Evolutionary conservation across 2,329 filamentous ascomycete genomes (phyloP).

Genomic region (Nothophaeocryptopus gaeumannii): DNA sequence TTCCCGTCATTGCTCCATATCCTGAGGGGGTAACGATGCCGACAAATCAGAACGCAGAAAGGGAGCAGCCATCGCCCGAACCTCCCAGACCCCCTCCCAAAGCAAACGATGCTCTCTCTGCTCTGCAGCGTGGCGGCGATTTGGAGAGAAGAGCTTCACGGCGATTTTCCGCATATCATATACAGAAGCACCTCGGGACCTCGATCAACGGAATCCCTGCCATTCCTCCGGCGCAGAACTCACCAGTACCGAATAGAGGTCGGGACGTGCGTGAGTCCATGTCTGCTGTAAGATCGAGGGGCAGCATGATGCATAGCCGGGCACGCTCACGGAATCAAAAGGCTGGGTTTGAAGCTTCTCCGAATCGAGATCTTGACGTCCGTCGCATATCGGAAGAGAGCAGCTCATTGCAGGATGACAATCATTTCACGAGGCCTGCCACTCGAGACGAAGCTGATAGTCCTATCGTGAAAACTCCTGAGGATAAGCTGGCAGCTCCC

Average conservation of each 20-base stretch:
- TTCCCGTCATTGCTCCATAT: conserved; percentile 71
- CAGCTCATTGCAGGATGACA: conserved; percentile 38
- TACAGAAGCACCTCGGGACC: conserved; percentile 85
- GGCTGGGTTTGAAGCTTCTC: conserved; percentile 55
- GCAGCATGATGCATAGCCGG: conserved; percentile 41
- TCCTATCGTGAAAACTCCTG: conserved; percentile 57
- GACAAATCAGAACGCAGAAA: conserved; percentile 23
- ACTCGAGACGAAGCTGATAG: conserved; percentile 37
- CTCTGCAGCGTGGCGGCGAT: conserved; percentile 86
- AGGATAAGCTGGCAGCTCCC: conserved; percentile 57
- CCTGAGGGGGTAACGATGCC: conserved; percentile 59
- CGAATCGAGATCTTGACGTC: conserved; percentile 52
- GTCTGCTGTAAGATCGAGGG: conserved; percentile 63
- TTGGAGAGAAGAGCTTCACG: conserved; percentile 88
- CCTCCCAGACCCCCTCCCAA: conserved; percentile 74
- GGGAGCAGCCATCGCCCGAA: conserved; percentile 38
- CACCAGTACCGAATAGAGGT: conserved; percentile 80
- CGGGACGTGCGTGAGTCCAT: conserved; percentile 82
- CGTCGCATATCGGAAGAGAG: conserved; percentile 64
- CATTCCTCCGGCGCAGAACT: conserved; percentile 73
- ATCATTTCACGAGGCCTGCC: conserved; percentile 27
- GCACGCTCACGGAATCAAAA: conserved; percentile 27
- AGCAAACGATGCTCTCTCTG: conserved; percentile 84
- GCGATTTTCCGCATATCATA: conserved; percentile 93
- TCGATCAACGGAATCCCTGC: conserved; percentile 80